Percentiles rank a stretch among this genome's conserved stretches.
Conservation (phyloP, 2,329 filamentous ascomycete species). For the Alternaria angustiovoidea region DNA sequence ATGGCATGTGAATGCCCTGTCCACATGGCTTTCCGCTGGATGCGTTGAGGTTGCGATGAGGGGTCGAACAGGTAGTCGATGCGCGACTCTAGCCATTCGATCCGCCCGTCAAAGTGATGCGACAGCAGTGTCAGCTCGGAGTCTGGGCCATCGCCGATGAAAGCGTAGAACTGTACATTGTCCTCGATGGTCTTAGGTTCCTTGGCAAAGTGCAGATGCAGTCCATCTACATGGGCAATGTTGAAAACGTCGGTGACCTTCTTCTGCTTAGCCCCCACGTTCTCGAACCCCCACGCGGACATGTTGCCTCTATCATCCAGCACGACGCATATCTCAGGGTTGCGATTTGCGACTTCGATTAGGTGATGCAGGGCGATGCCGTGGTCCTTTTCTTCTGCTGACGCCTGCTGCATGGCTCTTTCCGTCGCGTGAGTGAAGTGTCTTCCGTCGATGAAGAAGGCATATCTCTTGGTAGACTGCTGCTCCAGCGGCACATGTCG, state of each 20-base stretch:
- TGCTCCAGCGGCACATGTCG: conserved; percentile 53
- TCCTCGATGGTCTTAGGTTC: conserved; percentile 50
- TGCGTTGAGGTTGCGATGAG: conserved; percentile 63
- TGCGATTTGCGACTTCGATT: conserved; percentile 83
- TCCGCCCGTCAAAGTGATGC: conserved; percentile 84
- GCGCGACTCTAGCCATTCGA: conserved; percentile 81
- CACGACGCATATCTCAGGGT: conserved; percentile 85
- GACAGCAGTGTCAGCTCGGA: conserved; percentile 76
- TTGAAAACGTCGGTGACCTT: conserved; percentile 79
- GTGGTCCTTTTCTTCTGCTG: conserved; percentile 67
- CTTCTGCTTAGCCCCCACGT: conserved; percentile 75
- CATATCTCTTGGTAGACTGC: conserved; percentile 65
- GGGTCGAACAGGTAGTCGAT: conserved; percentile 84
- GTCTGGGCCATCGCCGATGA: conserved; percentile 69
- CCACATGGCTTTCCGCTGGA: conserved; percentile 74
- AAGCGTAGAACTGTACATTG: conserved; percentile 76
- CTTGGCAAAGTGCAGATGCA: conserved; percentile 54
- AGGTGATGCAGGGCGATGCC: conserved; percentile 80
- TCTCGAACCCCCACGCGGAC: conserved; percentile 92
- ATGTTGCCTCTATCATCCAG: conserved; percentile 85
- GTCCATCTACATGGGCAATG: conserved; percentile 76
- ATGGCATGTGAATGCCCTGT: conserved; percentile 83
- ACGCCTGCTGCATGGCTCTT: conserved; percentile 71
- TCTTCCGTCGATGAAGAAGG: conserved; percentile 82
- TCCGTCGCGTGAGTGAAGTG: conserved; percentile 83